Evolutionary conservation across 2,329 filamentous ascomycete genomes (phyloP).

Genomic region (Cordyceps militaris): DNA sequence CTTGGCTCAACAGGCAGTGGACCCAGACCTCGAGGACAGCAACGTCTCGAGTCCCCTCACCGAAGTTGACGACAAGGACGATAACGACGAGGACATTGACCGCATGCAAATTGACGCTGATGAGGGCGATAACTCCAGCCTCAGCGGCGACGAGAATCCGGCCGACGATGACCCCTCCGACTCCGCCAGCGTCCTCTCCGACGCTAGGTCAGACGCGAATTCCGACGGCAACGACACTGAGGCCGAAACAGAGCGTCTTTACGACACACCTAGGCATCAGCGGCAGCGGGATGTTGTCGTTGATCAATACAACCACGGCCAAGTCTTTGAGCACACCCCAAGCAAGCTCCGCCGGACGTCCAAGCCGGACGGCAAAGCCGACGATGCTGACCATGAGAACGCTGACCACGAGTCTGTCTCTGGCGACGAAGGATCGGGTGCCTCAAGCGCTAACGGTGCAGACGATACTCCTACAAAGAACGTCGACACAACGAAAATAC

Average conservation of each 20-base stretch:
- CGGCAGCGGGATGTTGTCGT: slow-evolving; percentile 56
- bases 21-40: slow-evolving; percentile 53
- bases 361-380: slow-evolving; percentile 28
- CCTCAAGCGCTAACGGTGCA: slow-evolving; percentile 31
- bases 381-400: slow-evolving; percentile 26
- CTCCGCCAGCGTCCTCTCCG: slow-evolving; percentile 50
- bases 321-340: slow-evolving; percentile 58
- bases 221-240: slow-evolving; percentile 60
- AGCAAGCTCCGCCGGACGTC: slow-evolving; percentile 63
- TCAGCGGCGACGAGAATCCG: slow-evolving; percentile 21
- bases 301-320: slow-evolving; percentile 46
- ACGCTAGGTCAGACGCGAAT: slow-evolving; percentile 36
- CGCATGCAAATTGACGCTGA: slow-evolving; percentile 43
- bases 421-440: slow-evolving; percentile 33
- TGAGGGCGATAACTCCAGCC: slow-evolving; percentile 23
- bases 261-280: slow-evolving; percentile 71
- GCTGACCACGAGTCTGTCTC: slow-evolving; percentile 26
- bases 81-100: slow-evolving; percentile 61
- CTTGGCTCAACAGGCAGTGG: slow-evolving; percentile 35
- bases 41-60: slow-evolving; percentile 85
- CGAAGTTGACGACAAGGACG: slow-evolving; percentile 77
- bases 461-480: slow-evolving; percentile 32
- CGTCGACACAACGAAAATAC: slow-evolving; percentile 22
- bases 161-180: slow-evolving; percentile 29
- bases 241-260: slow-evolving; percentile 89